Base-by-base conservation (phyloP, 225 moss, liverwort and hornwort species). In the Physcomitrium patens region DNA sequence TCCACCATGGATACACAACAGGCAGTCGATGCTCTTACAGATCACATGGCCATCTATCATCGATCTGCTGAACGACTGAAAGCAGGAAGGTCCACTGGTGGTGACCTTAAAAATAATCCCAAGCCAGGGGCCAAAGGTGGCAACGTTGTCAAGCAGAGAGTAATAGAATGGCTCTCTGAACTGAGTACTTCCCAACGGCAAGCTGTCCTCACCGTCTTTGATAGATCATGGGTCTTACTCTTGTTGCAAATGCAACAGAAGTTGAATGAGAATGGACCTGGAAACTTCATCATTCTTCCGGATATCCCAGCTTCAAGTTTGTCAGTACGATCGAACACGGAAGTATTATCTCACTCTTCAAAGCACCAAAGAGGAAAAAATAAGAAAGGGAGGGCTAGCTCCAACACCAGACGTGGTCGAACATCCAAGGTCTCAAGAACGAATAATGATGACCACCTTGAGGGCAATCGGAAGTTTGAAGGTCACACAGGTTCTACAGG, bases 11-110 rank as follows among this genome's bases (percentile, higher is more conserved):
- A 95, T 69, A 78, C 89, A 68, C 89, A 92, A 82, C 86, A 85
- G 77, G 80, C 89, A 78, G 63, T 95, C 71, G 92, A 91, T 85
- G 88, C 82, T 23, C 85, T 95, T 45, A 92, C 92, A 13, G 92
- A 95, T 74, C 91, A 95, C 75, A 79, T 95, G 88, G 95, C 89
- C 13, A 80, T 95, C 60, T 95, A 95, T 63, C 92, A 95, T 81
- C 83, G 87, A 67, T 86, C 81, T 14, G 72, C 83, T 60, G 78
- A 81, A 76, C 83, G 83, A 63, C 70, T 75, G 61, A 78, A 76
- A 73, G 57, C 78, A 76, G 31, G 16, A 23, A 90, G 81, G 71
- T 68, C 77, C 67, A 68, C 77, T 41, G 74, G 72, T 72, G 52
- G 52, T 51, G 80, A 75, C 14, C 22, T 52, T 3, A 71, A 43